These are phyloP conservation scores for Neurospora sp. DNA, from an alignment of 2,329 filamentous ascomycete genomes.

Conservation along the genomic window DNA sequence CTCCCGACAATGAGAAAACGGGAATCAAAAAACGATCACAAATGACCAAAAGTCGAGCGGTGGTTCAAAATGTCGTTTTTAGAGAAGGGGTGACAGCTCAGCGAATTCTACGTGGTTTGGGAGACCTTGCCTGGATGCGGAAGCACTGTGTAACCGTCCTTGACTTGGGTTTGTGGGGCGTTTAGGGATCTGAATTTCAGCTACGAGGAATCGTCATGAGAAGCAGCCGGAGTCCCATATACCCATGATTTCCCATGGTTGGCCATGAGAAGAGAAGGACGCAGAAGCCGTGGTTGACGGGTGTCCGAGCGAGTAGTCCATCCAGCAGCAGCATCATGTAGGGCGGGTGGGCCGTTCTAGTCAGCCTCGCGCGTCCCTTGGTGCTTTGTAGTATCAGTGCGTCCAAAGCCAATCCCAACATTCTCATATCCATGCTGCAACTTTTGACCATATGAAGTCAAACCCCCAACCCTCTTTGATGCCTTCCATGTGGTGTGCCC, in stretches of 20 bases:
- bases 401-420: not conserved
- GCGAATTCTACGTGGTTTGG: slow-evolving; percentile 7
- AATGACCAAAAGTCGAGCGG: slow-evolving; percentile 12
- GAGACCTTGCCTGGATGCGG: not conserved
- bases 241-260: not conserved
- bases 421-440: not conserved
- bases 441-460: not conserved
- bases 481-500: not conserved
- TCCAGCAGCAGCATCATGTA: not conserved
- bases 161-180: not conserved
- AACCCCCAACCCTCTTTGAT: not conserved
- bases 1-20: slow-evolving; percentile 25
- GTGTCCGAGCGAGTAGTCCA: not conserved
- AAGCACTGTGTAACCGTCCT: not conserved
- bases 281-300: not conserved
- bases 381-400: not conserved
- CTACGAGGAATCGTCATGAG: not conserved
- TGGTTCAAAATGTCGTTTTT: not conserved
- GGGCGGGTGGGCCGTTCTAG: not conserved
- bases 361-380: not conserved
- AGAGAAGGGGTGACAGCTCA: slow-evolving; percentile 12
- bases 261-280: not conserved
- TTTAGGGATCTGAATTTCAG: not conserved
- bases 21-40: slow-evolving; percentile 23
- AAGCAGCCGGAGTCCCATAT: not conserved